Percentiles rank a stretch among this genome's conserved stretches.
Evolutionary conservation across 148 eudicot genomes (phyloP).

Genomic region (Heliamphora exappendiculata): DNA sequence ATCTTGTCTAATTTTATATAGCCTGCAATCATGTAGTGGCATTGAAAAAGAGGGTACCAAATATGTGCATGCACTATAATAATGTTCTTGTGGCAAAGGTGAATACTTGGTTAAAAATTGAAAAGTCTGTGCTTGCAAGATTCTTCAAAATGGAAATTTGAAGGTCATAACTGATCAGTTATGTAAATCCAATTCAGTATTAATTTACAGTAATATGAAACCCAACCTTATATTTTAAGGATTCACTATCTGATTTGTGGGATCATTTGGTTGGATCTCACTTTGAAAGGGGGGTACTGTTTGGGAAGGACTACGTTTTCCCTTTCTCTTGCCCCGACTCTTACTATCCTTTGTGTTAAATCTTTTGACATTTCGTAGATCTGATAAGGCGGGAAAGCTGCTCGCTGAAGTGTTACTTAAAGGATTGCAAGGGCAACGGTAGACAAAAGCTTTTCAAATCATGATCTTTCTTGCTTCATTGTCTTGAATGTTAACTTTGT

Average conservation of each 20-base stretch:
- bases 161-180: not conserved
- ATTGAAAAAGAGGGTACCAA: not conserved
- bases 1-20: not conserved
- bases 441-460: constrained; percentile 12
- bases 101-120: not conserved
- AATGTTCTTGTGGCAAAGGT: not conserved
- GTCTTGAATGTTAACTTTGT: not conserved
- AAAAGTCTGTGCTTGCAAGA: not conserved
- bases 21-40: not conserved
- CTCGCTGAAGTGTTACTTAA: constrained; percentile 85
- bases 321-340: not conserved
- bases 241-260: not conserved
- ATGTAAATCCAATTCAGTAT: not conserved
- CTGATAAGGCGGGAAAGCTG: constrained; percentile 94
- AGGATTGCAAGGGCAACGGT: constrained; percentile 96
- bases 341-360: not conserved
- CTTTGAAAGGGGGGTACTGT: not conserved
- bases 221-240: not conserved
- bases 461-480: not conserved
- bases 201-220: not conserved
- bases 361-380: constrained; percentile 33
- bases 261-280: constrained; percentile 6
- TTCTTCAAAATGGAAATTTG: not conserved
- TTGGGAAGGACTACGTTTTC: not conserved
- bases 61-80: not conserved